Evolutionary conservation across 2,329 filamentous ascomycete genomes (phyloP), one percentile per base, ranked within the genome.

Genomic region (Hirsutella rhossiliensis): DNA sequence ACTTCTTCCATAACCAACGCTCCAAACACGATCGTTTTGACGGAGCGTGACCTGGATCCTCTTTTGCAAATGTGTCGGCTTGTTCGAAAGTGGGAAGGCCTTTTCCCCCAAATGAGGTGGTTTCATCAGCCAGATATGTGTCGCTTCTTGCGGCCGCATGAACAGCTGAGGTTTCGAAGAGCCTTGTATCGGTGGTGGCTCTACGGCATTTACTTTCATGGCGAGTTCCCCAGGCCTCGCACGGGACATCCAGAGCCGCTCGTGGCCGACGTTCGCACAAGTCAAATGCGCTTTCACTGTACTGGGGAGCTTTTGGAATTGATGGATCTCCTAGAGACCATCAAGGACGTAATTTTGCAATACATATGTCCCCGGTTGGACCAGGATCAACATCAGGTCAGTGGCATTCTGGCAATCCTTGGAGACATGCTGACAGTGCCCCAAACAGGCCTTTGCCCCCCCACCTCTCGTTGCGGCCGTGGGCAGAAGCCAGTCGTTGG

Each of bases 141-240:
- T 36, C 67, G 73, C 15, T 62, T 61, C 32, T 61, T 77, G 6
- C 56, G 56, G 8, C 43, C 54, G 0, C 56, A 62, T 23, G 74
- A 78, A 51, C 61, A 61, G 27, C 49, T 56, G n/a, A 65, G 72
- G 40, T 62, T 76, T 42, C 67, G 74, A 5, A 63, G 65, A 47
- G 73, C 70, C 1, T 55, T 77, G 28, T 74, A 73, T 42, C 58
- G 63, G 29, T 78, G 73, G 73, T 75, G 73, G 72, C 61, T 73
- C 4, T 77, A 72, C 48, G 63, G 70, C 7, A 64, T 65, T 30
- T 69, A 72, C 47, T 76, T 76, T 46, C 72, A 77, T 40, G 66
- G 66, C 11, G 64, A 66, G 29, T 57, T 60, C 31, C 63, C 59
- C 11, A 56, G 60, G 23, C 64, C 64, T 4, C 59, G 61, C 9